Evolutionary conservation across 805 yeast species (phyloP).

Genomic region (Starmerella etchellsii): DNA sequence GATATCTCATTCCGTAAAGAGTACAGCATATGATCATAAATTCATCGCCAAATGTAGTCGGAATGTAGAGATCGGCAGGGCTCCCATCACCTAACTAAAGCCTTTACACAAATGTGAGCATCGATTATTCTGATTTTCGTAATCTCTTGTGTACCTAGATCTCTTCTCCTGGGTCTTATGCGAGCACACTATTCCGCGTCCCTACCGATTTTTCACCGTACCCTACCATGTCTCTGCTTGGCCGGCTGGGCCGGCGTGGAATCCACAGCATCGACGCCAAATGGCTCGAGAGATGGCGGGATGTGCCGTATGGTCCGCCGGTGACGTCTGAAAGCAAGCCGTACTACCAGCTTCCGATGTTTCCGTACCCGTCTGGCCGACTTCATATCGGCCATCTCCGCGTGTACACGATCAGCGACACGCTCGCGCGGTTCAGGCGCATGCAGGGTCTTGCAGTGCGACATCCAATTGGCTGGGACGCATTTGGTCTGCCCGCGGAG

Average conservation of each 20-base stretch:
- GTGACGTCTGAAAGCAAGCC: background rate
- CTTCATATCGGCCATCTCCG: slow-evolving; percentile 90
- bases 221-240: too few species aligned
- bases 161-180: too few species aligned
- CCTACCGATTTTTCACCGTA: too few species aligned
- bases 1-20: too few species aligned
- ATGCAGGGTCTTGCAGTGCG: slow-evolving; percentile 65
- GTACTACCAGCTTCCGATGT: slow-evolving; percentile 70
- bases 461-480: slow-evolving; percentile 99
- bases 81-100: too few species aligned
- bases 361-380: slow-evolving; percentile 91
- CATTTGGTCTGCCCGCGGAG: slow-evolving; percentile 96
- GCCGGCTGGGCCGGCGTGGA: background rate
- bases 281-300: slow-evolving; percentile 24
- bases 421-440: slow-evolving; percentile 62
- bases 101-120: too few species aligned
- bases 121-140: too few species aligned
- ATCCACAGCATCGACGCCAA: slow-evolving; percentile 22
- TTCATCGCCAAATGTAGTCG: too few species aligned
- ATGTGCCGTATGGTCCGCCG: background rate
- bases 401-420: slow-evolving; percentile 85
- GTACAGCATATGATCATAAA: too few species aligned
- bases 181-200: too few species aligned
- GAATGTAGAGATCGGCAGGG: too few species aligned
- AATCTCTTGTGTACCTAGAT: too few species aligned